A percentile compares a stretch with the other conserved stretches of the same genome.
These are phyloP conservation scores for Rhododendron kiyosumense DNA, from an alignment of 148 eudicot species.

Conservation along the genomic window DNA sequence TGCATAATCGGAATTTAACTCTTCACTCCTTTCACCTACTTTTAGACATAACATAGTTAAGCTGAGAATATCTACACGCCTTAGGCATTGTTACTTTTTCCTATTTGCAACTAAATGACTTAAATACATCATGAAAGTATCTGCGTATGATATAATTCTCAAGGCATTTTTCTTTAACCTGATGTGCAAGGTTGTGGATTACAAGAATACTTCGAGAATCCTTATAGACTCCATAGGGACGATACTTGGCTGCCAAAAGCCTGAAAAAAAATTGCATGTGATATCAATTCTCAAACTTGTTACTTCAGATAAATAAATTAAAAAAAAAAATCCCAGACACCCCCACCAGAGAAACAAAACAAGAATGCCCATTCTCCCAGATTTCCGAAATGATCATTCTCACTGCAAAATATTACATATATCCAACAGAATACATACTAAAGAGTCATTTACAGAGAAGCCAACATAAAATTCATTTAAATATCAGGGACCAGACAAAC, in stretches of 20 bases:
- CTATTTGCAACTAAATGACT: background rate
- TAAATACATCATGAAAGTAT: background rate
- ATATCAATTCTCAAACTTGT: conserved; percentile 4
- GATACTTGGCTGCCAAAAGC: conserved; percentile 93
- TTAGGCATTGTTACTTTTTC: too few relatives aligned
- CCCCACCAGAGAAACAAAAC: background rate
- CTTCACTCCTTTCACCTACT: background rate
- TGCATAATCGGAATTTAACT: background rate
- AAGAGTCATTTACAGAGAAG: background rate
- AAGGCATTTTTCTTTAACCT: conserved; percentile 32
- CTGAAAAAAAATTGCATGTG: conserved; percentile 28
- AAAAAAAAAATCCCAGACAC: background rate
- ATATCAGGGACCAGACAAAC: background rate
- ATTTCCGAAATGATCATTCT: background rate
- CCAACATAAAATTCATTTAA: background rate
- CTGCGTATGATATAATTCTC: background rate
- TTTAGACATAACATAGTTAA: background rate
- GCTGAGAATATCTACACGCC: background rate
- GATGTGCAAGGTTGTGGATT: conserved; percentile 92
- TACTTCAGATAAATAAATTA: background rate
- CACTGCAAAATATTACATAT: background rate
- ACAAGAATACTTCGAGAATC: conserved; percentile 83
- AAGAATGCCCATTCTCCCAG: background rate
- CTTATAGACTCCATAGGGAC: conserved; percentile 94
- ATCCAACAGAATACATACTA: background rate